These are phyloP conservation scores for Saksenaea oblongispora DNA, from an alignment of 371 early-diverging fungal genomes.

Conservation along the genomic window DNA sequence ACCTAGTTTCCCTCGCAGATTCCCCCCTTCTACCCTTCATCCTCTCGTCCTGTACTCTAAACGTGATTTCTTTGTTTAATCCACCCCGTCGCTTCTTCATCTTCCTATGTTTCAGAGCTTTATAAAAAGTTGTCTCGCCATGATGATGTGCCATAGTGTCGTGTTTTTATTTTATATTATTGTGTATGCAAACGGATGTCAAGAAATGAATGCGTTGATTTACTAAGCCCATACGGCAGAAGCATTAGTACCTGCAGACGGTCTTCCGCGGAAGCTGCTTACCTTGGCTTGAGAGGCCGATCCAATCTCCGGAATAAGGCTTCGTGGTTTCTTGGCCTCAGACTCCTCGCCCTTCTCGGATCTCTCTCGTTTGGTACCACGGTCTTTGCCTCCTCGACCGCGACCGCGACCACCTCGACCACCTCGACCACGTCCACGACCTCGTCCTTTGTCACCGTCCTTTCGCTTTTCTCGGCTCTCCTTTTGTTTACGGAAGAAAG, in stretches of 20 bases:
- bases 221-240: background rate
- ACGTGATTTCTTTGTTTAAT: background rate
- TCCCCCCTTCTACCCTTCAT: background rate
- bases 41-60: background rate
- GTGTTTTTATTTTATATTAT: background rate
- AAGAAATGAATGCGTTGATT: background rate
- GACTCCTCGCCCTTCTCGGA: background rate
- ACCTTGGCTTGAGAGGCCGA: background rate
- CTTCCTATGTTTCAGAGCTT: background rate
- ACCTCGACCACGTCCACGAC: slow-evolving; percentile 27
- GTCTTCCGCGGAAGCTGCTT: background rate
- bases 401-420: slow-evolving; percentile 20
- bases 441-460: slow-evolving; percentile 13
- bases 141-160: slow-evolving; percentile 1
- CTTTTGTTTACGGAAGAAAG: slow-evolving; percentile 23
- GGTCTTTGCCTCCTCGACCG: slow-evolving; percentile 9
- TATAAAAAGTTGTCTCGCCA: background rate
- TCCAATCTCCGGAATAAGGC: background rate
- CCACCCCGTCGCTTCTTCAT: background rate
- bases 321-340: background rate
- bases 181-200: background rate
- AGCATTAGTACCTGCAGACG: background rate
- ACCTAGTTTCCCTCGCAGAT: background rate
- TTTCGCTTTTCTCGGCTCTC: slow-evolving; percentile 11
- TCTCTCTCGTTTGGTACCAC: slow-evolving; percentile 5